Base-by-base conservation (phyloP, 345 rosid species). In the Arabidopsis arenosa region DNA sequence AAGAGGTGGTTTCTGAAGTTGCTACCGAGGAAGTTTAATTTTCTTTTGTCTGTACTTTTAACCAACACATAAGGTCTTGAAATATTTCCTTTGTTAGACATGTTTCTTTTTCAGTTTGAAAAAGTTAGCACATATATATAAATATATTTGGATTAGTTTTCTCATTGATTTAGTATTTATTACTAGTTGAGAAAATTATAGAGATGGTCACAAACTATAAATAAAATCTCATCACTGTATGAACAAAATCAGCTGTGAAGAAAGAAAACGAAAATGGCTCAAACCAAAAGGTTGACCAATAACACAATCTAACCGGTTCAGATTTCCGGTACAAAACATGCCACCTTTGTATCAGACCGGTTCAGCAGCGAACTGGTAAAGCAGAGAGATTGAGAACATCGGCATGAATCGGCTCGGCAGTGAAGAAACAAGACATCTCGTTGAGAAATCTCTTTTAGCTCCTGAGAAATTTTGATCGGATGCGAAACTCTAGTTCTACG, bases 381-480 rank as follows among this genome's bases (percentile, higher is more conserved):
- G 69, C 74, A 59, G 60, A 67, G 60, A 67, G 37, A 53, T 55
- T 64, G 79, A 51, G 55, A 68, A 23, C 75, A 76, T 69, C 63
- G 57, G 47, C 58, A 32, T 70, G 39, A 61, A 41, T 67, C 23
- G 53, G 33, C 44, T 67, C 23, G 53, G 33, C 44, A 49, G 60
- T 36, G 33, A 41, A 57, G 26, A 15, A 73, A 63, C 28, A 63
- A 63, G 13, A n/a, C 28, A 64, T 56, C 39, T 26, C 59, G 48
- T 66, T 41, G 65, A 74, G 59, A 74, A 74, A 56, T 66, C 45
- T 40, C 12, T 32, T 7, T 7, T 58, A 23, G 14, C 51, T 35
- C 58, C 51, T 32, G 48, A 32, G 9, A 15, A 36, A 4, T 48
- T 36, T 18, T 57, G 41, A 75, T 67, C 73, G 9, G 44, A 68